A percentile compares a stretch with the other conserved stretches of the same genome.
These are phyloP conservation scores for Botryosphaeria dothidea DNA, from an alignment of 2,329 filamentous ascomycete species.

Conservation along the genomic window DNA sequence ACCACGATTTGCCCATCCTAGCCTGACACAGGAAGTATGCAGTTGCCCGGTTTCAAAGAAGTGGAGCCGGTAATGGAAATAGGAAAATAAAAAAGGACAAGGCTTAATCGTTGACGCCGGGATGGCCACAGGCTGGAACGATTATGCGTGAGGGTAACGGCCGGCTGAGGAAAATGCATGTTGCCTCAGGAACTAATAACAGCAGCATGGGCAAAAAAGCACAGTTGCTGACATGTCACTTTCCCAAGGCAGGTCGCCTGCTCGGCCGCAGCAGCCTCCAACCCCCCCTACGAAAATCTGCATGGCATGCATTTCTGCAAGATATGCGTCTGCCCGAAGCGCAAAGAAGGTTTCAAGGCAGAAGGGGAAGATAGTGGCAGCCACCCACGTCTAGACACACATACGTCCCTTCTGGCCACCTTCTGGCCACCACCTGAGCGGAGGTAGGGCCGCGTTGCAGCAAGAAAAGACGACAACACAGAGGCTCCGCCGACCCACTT, in stretches of 20 bases:
- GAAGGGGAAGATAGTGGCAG: background rate
- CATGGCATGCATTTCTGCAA: background rate
- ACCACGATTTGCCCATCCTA: background rate
- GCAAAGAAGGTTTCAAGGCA: background rate
- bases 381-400: background rate
- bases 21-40: background rate
- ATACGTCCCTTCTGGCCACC: no score
- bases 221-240: background rate
- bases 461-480: background rate
- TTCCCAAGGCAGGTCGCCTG: background rate
- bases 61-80: background rate
- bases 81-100: background rate
- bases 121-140: background rate
- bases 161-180: background rate
- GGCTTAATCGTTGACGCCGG: no score
- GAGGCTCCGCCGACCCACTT: background rate
- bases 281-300: background rate
- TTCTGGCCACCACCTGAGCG: background rate
- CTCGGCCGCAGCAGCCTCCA: background rate
- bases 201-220: background rate
- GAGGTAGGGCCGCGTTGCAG: background rate
- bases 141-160: background rate
- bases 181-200: background rate
- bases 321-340: background rate
- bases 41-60: constrained; percentile 12